Base-by-base conservation (phyloP, 2,329 filamentous ascomycete species). In the Paecilomyces dactylethromorphus region DNA sequence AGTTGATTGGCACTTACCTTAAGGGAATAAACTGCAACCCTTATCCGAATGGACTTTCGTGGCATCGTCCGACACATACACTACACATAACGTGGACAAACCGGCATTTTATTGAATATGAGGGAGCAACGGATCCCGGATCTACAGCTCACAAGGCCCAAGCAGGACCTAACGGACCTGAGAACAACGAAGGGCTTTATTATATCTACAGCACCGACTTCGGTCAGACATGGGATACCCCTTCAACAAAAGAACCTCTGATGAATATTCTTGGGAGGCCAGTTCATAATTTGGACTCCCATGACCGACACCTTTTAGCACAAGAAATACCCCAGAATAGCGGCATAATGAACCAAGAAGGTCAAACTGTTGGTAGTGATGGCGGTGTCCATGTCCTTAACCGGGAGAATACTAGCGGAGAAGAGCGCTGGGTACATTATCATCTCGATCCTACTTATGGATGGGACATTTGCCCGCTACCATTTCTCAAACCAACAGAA, bases 101-200 rank as follows among this genome's bases (percentile, higher is more conserved):
- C 60, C 77, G 80, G 15, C 78, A 75, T 18, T 82, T 81, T 54
- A 77, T 81, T 5, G 68, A 68, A 57, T 78, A 78, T 65, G 64
- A 65, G 0, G 76, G 76, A n/a, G 78, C 75, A 74, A 73, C 78
- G 59, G 75, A 78, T 62, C 71, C 66, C 13, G 57, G 49, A 0
- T 76, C 78, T 59, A 72, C 68, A 12, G 69, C 77, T 64, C 76
- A 78, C 62, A 78, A 78, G 65, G 66, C 68, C 62, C 75, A 78
- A 61, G 71, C 72, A 10, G 77, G 77, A 2, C 77, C 77, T 1
- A 79, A 79, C 62, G 70, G 73, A 2, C 75, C 74, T 0, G 73
- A 71, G 57, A 82, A 81, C 13, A 82, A 82, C 62, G 77, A 80
- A 62, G 71, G 81, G 59, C 74, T 82, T 51, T 81, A 79, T 66